Conservation (phyloP, 2,329 filamentous ascomycete species). For the Monosporascus sp. region DNA sequence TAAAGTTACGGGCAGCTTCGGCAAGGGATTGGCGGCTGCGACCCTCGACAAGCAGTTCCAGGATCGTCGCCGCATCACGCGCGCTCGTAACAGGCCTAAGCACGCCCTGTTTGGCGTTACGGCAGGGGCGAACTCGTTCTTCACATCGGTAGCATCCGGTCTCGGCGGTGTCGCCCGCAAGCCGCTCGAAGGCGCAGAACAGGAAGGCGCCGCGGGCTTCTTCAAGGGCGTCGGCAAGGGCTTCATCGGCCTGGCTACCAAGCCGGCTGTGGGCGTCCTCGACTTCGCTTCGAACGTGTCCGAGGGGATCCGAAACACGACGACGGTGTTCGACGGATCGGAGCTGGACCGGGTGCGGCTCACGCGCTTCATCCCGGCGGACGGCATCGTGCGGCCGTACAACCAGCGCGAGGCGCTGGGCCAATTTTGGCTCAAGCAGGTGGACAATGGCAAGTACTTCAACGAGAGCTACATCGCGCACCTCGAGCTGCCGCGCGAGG, state of each 20-base stretch:
- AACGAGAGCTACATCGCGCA: constrained; percentile 97
- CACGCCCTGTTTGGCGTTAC: constrained; percentile 96
- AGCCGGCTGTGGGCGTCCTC: constrained; percentile 93
- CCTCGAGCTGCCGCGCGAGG: constrained; percentile 82
- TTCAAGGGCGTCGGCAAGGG: constrained; percentile 98
- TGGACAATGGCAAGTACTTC: constrained; percentile 97
- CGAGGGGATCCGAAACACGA: constrained; percentile 97
- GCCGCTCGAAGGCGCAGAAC: constrained; percentile 90
- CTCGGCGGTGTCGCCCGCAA: constrained; percentile 91
- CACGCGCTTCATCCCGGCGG: constrained; percentile 83
- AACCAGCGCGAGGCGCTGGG: constrained; percentile 91
- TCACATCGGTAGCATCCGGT: constrained; percentile 86
- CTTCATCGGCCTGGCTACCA: constrained; percentile 88
- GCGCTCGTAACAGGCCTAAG: constrained; percentile 89
- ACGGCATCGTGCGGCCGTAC: constrained; percentile 93
- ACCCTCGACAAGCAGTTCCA: constrained; percentile 99
- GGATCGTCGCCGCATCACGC: constrained; percentile 88
- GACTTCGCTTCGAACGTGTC: constrained; percentile 96
- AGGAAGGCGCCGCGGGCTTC: constrained; percentile 89
- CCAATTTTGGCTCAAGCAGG: constrained; percentile 97
- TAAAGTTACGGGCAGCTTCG: constrained; percentile 95
- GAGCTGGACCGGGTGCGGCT: constrained; percentile 93
- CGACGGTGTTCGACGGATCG: constrained; percentile 92
- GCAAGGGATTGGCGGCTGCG: constrained; percentile 90
- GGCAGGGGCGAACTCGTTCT: constrained; percentile 89